phyloP scores from a whole-genome alignment of 2,329 filamentous ascomycete species.

The Paracoccidioides brasiliensis region DNA sequence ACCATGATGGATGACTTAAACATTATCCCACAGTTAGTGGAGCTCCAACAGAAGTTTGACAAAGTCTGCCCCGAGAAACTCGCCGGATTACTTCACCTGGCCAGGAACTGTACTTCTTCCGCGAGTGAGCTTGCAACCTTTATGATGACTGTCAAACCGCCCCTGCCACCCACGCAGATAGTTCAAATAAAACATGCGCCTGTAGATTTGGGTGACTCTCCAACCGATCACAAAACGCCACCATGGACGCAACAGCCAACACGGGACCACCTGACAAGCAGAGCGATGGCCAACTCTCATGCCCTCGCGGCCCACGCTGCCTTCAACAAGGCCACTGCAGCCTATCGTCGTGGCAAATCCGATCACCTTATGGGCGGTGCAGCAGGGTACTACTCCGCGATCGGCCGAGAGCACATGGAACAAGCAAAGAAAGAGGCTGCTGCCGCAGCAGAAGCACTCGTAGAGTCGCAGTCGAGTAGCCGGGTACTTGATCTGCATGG shows the following conservation, averaged over 20 bases:
- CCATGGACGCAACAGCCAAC: slow-evolving; percentile 6
- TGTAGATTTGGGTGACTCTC: slow-evolving; percentile 20
- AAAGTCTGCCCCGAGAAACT: slow-evolving; percentile 37
- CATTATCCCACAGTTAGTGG: slow-evolving; percentile 38
- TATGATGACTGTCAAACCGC: slow-evolving; percentile 27
- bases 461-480: slow-evolving; percentile 50
- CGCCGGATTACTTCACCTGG: slow-evolving; percentile 42
- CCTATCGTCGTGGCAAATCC: slow-evolving; percentile 51
- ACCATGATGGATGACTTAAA: slow-evolving; percentile 29
- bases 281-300: slow-evolving; percentile 32
- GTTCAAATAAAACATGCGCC: slow-evolving; percentile 39
- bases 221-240: slow-evolving; percentile 9
- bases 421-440: slow-evolving; percentile 47
- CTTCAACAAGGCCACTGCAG: slow-evolving; percentile 44
- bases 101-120: slow-evolving; percentile 43
- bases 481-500: slow-evolving; percentile 67
- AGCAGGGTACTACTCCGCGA: slow-evolving; percentile 60
- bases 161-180: slow-evolving; percentile 22
- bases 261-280: slow-evolving; percentile 18
- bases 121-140: slow-evolving; percentile 48
- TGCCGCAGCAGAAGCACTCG: slow-evolving; percentile 56
- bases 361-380: slow-evolving; percentile 62
- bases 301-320: slow-evolving; percentile 37
- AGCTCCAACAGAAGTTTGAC: slow-evolving; percentile 44
- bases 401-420: slow-evolving; percentile 51